Evolutionary conservation across 2,329 filamentous ascomycete species (phyloP), one percentile per base, ranked within the genome.

Genomic region (Lasiodiplodia gonubiensis): DNA sequence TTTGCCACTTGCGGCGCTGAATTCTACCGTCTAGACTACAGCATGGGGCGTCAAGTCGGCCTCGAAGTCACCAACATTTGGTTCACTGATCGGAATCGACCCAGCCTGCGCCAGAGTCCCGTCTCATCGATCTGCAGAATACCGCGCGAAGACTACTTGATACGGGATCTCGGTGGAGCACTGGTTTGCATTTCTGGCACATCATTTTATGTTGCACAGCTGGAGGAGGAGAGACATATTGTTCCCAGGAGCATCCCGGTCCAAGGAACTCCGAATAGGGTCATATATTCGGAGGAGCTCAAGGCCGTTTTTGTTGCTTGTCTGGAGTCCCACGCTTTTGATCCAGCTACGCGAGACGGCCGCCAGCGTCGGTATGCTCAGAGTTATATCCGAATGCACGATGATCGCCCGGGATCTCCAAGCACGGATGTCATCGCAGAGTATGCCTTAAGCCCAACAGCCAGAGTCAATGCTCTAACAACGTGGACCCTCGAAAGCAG

Each of bases 401-500:
- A 67, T n/a, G 66, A 67, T 18, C 37, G 57, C 12, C 27, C 55
- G 2, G n/a, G 12, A 18, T 35, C 51, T 11, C 18, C 33, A 27
- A 67, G 57, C 37, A 53, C 49, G 5, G 37, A 64, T 6, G 33
- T 23, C 14, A n/a, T 46, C 33, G 86, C 84, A 67, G 85, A 89
- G 35, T 83, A 82, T 18, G 85, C 85, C 3, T 79, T 93, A 18
- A 83, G 86, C 53, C 70, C 77, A 0, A 85, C 85, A 0, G 88
- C 91, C 69, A 83, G 82, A 48, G 85, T 93, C 1, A 82, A 86
- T 52, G 83, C 86, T 1, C 76, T 93, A 8, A 76, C 85, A 1
- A 88, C 92, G 69, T 93, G 91, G 91, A 75, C 82, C 5, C 88
- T 86, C 69, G 78, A 81, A 37, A 86, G 86, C 46, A 68, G 71